Evolutionary conservation across 2,329 filamentous ascomycete species (phyloP).

Genomic region (Fusarium coffeatum): DNA sequence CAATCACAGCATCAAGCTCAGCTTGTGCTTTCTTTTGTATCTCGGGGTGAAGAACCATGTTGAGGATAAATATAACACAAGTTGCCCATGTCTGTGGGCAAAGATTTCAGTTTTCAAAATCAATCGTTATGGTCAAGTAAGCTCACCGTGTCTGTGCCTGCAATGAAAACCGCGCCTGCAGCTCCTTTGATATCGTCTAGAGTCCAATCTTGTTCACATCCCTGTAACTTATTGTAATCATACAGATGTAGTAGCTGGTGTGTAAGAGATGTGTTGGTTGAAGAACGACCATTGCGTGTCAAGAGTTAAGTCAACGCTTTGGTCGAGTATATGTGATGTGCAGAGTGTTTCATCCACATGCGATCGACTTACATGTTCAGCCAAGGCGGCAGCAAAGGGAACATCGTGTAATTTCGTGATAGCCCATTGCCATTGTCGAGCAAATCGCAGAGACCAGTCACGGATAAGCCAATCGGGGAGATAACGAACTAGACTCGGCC

Average conservation of each 20-base stretch:
- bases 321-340: not conserved
- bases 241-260: constrained; percentile 42
- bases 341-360: not conserved
- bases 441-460: constrained; percentile 50
- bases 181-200: constrained; percentile 62
- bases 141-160: constrained; percentile 58
- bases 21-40: constrained; percentile 61
- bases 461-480: constrained; percentile 47
- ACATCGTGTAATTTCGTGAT: constrained; percentile 50
- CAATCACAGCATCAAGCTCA: constrained; percentile 59
- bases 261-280: constrained; percentile 43
- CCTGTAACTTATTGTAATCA: constrained; percentile 25
- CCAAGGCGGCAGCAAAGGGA: constrained; percentile 47
- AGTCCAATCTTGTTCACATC: constrained; percentile 41
- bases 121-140: constrained; percentile 16
- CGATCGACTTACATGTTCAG: constrained; percentile 43
- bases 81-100: constrained; percentile 45
- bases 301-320: constrained; percentile 24
- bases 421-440: constrained; percentile 51
- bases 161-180: constrained; percentile 61
- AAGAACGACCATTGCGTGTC: constrained; percentile 18
- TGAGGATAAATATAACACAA: constrained; percentile 55
- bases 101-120: constrained; percentile 37
- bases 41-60: constrained; percentile 56
- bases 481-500: constrained; percentile 37